Evolutionary conservation across 2,329 filamentous ascomycete species (phyloP).

Genomic region (Claviceps purpurea): DNA sequence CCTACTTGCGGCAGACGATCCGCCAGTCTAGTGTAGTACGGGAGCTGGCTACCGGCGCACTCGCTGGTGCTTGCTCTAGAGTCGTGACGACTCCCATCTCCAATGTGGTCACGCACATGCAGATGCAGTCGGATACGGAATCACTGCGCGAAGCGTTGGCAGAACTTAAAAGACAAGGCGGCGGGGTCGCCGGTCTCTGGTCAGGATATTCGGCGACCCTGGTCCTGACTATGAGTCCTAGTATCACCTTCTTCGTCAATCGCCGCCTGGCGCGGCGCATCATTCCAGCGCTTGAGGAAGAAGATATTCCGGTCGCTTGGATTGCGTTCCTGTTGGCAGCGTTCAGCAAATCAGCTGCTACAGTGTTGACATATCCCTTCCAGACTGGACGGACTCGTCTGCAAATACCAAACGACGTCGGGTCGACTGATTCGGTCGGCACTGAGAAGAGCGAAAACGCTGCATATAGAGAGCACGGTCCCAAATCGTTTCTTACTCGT

Average conservation of each 20-base stretch:
- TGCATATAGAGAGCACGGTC: constrained; percentile 1
- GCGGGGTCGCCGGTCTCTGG: constrained; percentile 69
- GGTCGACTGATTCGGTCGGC: constrained; percentile 1
- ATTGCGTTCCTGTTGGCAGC: constrained; percentile 47
- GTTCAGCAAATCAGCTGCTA: constrained; percentile 64
- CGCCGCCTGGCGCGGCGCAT: constrained; percentile 51
- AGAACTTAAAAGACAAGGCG: constrained; percentile 48
- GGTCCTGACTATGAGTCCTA: constrained; percentile 72
- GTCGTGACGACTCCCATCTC: constrained; percentile 67
- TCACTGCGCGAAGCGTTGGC: constrained; percentile 44
- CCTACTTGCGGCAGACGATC: constrained; percentile 28
- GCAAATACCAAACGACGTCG: constrained; percentile 40
- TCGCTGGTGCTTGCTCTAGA: constrained; percentile 63
- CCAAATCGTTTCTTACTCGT: constrained; percentile 5
- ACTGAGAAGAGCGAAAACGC: constrained; percentile 6
- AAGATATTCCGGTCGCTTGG: constrained; percentile 25
- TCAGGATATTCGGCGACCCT: constrained; percentile 73
- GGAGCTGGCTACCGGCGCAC: constrained; percentile 60
- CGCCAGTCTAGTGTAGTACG: constrained; percentile 46
- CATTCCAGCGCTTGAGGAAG: constrained; percentile 34
- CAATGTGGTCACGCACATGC: constrained; percentile 71
- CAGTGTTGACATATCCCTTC: constrained; percentile 70
- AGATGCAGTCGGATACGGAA: constrained; percentile 43
- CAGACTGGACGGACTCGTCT: constrained; percentile 71
- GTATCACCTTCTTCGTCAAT: constrained; percentile 75